Conservation (phyloP, 2,329 filamentous ascomycete species). For the Diplodia mutila region DNA sequence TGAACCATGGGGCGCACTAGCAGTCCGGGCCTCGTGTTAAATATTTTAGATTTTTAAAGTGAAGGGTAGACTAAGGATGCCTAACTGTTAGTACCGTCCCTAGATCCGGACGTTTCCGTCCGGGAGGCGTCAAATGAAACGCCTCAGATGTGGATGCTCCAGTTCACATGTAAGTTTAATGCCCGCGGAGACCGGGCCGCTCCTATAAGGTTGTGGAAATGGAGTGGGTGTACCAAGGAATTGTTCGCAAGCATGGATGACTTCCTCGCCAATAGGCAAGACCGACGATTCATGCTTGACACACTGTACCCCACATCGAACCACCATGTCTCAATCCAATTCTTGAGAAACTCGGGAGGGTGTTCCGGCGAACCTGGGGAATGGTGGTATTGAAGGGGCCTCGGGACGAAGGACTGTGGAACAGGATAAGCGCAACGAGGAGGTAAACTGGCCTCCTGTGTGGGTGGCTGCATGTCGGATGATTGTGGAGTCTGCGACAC, state of each 20-base stretch:
- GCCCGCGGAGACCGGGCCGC: not conserved
- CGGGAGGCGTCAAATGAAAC: not conserved
- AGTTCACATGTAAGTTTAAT: not conserved
- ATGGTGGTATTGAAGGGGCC: not conserved
- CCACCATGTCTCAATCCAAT: not conserved
- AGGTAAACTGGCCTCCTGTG: not conserved
- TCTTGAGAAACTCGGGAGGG: not conserved
- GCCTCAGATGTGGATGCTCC: no score
- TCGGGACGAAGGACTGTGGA: not conserved
- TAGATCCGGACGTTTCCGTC: not conserved
- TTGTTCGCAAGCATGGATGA: not conserved
- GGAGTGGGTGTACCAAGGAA: not conserved
- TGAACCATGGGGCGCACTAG: not conserved
- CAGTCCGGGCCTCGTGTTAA: not conserved
- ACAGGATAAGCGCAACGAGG: not conserved
- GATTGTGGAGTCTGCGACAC: conserved; percentile 20
- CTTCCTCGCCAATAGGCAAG: not conserved
- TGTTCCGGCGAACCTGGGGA: not conserved
- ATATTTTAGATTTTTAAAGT: not conserved
- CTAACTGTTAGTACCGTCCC: not conserved
- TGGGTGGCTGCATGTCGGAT: conserved; percentile 10
- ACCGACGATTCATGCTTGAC: not conserved
- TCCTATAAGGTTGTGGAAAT: not conserved
- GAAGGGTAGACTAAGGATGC: not conserved
- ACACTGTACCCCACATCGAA: conserved; percentile 3